phyloP scores from a whole-genome alignment of 768 basidiomycete species.

The Rhodotorula kratochvilovae region DNA sequence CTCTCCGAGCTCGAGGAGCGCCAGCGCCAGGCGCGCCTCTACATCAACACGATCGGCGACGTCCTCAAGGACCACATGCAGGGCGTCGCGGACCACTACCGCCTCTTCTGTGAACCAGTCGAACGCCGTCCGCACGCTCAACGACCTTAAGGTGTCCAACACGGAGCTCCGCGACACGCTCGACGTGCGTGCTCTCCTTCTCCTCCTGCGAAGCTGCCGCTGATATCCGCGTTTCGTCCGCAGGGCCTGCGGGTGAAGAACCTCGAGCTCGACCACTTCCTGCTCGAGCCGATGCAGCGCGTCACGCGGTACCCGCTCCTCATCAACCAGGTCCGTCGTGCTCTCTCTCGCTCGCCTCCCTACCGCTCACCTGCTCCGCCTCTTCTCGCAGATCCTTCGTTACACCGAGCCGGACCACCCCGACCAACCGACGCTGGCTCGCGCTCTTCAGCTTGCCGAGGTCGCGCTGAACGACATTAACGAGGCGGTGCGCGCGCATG shows the following conservation, averaged over 20 bases:
- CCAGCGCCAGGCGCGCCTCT: conserved; percentile 85
- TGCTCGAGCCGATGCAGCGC: conserved; percentile 51
- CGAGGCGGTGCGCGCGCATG: conserved; percentile 77
- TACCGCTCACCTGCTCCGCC: neutral
- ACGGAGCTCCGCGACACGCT: conserved; percentile 25
- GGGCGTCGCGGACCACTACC: conserved; percentile 67
- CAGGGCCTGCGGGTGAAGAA: conserved; percentile 32
- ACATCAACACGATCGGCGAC: conserved; percentile 83
- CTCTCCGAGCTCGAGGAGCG: conserved; percentile 83
- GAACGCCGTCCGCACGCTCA: conserved; percentile 37
- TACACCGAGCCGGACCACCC: conserved; percentile 63
- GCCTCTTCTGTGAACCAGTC: conserved; percentile 92
- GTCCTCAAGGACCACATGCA: conserved; percentile 64
- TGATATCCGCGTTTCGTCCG: neutral
- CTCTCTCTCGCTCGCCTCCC: conserved; percentile 2
- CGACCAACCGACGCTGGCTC: conserved; percentile 49
- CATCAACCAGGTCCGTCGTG: conserved; percentile 61
- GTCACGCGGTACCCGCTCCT: conserved; percentile 90
- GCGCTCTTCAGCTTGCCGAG: conserved; percentile 64
- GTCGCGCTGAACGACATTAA: conserved; percentile 74
- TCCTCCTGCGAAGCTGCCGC: too few relatives aligned
- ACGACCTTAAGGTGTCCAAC: conserved; percentile 30
- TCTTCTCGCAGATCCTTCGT: conserved; percentile 58
- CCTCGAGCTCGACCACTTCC: conserved; percentile 41
- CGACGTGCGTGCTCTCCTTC: neutral